A percentile compares a stretch with the other conserved stretches of the same genome.
Evolutionary conservation across 108 stramenopile genomes (phyloP).

Genomic region (Pseudonitzschia pungens): DNA sequence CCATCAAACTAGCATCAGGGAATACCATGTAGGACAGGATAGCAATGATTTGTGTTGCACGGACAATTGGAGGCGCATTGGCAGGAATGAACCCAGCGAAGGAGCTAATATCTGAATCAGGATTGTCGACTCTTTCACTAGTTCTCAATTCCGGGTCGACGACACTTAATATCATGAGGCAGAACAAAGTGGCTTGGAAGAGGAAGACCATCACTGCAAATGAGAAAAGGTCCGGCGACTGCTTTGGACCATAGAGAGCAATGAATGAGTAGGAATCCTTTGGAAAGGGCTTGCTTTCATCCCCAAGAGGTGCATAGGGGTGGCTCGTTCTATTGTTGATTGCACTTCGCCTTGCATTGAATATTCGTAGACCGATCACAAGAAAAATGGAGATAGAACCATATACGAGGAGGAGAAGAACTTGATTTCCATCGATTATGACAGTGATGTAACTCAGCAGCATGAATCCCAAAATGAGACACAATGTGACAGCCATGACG

Average conservation of each 20-base stretch:
- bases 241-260: background rate
- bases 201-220: background rate
- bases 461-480: no score
- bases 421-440: no score
- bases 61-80: background rate
- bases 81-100: background rate
- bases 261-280: background rate
- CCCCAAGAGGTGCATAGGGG: no score
- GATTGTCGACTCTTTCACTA: background rate
- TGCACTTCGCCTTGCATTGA: no score
- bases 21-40: background rate
- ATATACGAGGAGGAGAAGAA: no score
- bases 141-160: background rate
- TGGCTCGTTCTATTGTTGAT: no score
- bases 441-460: no score
- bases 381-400: no score
- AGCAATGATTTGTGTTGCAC: background rate
- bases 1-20: background rate
- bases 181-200: background rate
- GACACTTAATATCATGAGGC: background rate
- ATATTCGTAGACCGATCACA: no score
- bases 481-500: no score
- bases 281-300: no score
- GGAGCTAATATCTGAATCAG: background rate
- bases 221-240: background rate